These are phyloP conservation scores for Pterulicium gracile DNA, from an alignment of 1,284 basidiomycete genomes.

Conservation along the genomic window DNA sequence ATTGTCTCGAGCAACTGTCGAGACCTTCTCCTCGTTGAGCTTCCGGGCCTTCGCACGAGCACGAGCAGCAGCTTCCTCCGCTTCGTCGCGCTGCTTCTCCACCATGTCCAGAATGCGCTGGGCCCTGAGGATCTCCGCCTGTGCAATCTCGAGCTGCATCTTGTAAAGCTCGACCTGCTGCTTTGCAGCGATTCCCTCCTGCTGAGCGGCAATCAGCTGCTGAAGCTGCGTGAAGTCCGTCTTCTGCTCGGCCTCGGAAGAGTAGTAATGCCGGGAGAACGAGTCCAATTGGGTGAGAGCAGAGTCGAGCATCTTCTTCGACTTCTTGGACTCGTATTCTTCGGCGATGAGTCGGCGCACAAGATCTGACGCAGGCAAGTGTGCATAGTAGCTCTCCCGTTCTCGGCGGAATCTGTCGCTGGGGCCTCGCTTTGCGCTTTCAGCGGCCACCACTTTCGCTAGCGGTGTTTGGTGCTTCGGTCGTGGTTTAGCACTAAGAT, in stretches of 20 bases:
- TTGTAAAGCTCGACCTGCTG: slow-evolving; percentile 53
- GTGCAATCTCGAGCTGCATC: slow-evolving; percentile 51
- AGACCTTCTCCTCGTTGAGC: slow-evolving; percentile 32
- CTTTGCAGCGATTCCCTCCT: slow-evolving; percentile 35
- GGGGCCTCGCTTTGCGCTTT: slow-evolving; percentile 15
- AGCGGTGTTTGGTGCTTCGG: background rate
- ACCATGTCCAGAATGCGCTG: slow-evolving; percentile 30
- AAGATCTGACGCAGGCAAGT: slow-evolving; percentile 29
- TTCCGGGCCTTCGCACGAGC: slow-evolving; percentile 36
- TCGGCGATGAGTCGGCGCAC: slow-evolving; percentile 40
- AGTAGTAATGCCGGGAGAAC: background rate
- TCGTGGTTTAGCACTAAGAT: background rate
- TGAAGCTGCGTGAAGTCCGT: slow-evolving; percentile 39
- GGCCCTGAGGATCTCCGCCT: slow-evolving; percentile 41
- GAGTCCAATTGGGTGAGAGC: slow-evolving; percentile 40
- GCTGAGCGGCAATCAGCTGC: slow-evolving; percentile 36
- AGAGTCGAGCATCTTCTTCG: slow-evolving; percentile 39
- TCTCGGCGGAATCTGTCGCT: slow-evolving; percentile 19
- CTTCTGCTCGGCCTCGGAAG: slow-evolving; percentile 36
- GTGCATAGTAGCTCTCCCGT: slow-evolving; percentile 21
- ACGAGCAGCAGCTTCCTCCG: slow-evolving; percentile 33
- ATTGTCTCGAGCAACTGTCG: slow-evolving; percentile 40
- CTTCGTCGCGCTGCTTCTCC: slow-evolving; percentile 38
- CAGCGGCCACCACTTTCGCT: background rate
- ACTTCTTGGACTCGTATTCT: slow-evolving; percentile 41